Evolutionary conservation across 495 filamentous ascomycete genomes (phyloP).

Genomic region (Pyrenopolyporus hunteri): DNA sequence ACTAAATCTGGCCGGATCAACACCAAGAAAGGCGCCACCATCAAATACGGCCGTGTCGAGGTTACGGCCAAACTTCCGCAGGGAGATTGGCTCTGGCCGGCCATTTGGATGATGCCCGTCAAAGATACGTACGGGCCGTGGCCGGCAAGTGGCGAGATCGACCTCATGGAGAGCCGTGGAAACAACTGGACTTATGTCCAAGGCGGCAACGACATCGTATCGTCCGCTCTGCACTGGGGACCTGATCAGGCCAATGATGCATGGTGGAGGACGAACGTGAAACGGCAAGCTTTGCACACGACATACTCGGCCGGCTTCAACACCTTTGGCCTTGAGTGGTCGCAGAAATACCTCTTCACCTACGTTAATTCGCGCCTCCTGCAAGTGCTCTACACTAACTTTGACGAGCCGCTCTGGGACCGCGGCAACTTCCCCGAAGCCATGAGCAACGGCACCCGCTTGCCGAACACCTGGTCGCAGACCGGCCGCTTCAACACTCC

Average conservation of each 20-base stretch:
- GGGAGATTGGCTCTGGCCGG: slow-evolving; percentile 90
- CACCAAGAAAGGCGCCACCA: slow-evolving; percentile 68
- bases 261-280: slow-evolving; percentile 79
- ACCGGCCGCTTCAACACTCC: slow-evolving; percentile 69
- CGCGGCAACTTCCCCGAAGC: slow-evolving; percentile 75
- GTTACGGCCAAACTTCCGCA: slow-evolving; percentile 74
- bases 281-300: slow-evolving; percentile 75
- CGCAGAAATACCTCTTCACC: slow-evolving; percentile 84
- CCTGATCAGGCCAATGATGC: slow-evolving; percentile 65
- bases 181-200: slow-evolving; percentile 77
- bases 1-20: slow-evolving; percentile 79
- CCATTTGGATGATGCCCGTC: slow-evolving; percentile 89
- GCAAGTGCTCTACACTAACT: slow-evolving; percentile 80
- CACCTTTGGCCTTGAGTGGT: slow-evolving; percentile 84
- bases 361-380: slow-evolving; percentile 81
- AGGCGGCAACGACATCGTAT: slow-evolving; percentile 82
- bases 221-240: slow-evolving; percentile 84
- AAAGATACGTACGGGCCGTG: slow-evolving; percentile 74
- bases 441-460: slow-evolving; percentile 70
- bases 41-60: slow-evolving; percentile 84
- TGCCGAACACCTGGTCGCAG: slow-evolving; percentile 70
- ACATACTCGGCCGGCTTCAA: slow-evolving; percentile 72
- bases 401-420: slow-evolving; percentile 72
- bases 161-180: slow-evolving; percentile 78
- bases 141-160: slow-evolving; percentile 86